These are phyloP conservation scores for Chalciporus pseudorubinellus DNA, from an alignment of 768 basidiomycete genomes.

Conservation along the genomic window DNA sequence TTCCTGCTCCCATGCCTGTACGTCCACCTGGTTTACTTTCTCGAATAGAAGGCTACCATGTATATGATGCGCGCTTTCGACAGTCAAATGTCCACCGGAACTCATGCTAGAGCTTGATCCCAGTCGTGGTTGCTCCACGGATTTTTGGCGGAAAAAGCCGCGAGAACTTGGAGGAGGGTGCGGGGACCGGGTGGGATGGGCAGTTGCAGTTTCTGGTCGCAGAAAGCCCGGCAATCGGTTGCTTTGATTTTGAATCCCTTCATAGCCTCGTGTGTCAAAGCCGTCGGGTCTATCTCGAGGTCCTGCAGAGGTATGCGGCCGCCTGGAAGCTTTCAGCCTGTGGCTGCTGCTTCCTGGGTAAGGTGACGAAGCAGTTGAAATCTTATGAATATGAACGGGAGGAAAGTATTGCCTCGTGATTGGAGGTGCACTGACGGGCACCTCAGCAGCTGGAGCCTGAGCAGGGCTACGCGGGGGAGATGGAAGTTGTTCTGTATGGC, in stretches of 20 bases:
- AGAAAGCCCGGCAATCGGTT: slow-evolving; percentile 14
- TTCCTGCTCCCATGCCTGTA: slow-evolving; percentile 78
- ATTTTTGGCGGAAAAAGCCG: slow-evolving; percentile 22
- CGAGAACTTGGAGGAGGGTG: slow-evolving; percentile 13
- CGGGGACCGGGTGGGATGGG: slow-evolving; percentile 13
- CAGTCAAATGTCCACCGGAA: slow-evolving; percentile 46
- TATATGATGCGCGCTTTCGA: slow-evolving; percentile 18
- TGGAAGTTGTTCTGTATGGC: slow-evolving; percentile 30
- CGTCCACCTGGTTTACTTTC: slow-evolving; percentile 35
- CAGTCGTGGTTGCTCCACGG: slow-evolving; percentile 27
- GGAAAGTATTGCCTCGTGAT: slow-evolving; percentile 5
- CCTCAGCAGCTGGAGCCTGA: slow-evolving; percentile 7
- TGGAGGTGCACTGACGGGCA: slow-evolving; percentile 5
- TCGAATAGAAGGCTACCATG: slow-evolving; percentile 21
- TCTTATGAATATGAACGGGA: slow-evolving; percentile 22
- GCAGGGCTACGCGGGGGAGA: slow-evolving; percentile 41
- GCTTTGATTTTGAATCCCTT: slow-evolving; percentile 13
- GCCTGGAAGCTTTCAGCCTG: slow-evolving; percentile 37
- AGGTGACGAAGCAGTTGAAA: slow-evolving; percentile 32
- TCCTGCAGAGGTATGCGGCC: slow-evolving; percentile 77
- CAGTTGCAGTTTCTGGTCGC: slow-evolving; percentile 34
- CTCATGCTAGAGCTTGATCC: slow-evolving; percentile 34
- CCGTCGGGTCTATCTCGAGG: slow-evolving; percentile 52
- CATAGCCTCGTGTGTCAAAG: slow-evolving; percentile 16
- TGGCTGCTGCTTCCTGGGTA: slow-evolving; percentile 26